These are phyloP conservation scores for Fusarium albosuccineum DNA, from an alignment of 2,329 filamentous ascomycete species.

Conservation along the genomic window DNA sequence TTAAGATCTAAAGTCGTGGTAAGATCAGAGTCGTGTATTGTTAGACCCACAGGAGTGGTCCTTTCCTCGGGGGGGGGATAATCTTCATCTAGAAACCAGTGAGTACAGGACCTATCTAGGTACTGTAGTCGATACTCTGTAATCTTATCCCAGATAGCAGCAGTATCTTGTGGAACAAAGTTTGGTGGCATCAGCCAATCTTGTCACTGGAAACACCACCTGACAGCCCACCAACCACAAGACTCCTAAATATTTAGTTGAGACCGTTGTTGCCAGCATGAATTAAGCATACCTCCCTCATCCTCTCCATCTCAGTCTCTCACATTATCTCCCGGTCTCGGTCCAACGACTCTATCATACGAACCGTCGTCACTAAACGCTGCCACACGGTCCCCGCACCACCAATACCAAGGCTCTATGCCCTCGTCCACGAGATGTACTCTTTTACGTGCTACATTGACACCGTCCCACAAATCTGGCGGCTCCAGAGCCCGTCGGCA, in stretches of 20 bases:
- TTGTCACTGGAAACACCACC: neutral
- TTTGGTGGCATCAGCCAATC: too few relatives aligned
- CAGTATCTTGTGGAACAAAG: too few relatives aligned
- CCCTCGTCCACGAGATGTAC: slow-evolving; percentile 5
- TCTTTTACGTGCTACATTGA: neutral
- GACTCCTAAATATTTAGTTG: neutral
- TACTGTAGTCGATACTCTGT: too few relatives aligned
- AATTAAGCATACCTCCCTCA: neutral
- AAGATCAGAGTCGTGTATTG: too few relatives aligned
- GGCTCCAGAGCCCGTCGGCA: neutral
- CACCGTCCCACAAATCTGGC: slow-evolving; percentile 12
- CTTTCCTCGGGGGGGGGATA: too few relatives aligned
- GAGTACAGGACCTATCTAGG: too few relatives aligned
- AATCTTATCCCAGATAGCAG: too few relatives aligned
- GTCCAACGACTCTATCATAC: neutral
- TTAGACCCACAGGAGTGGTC: too few relatives aligned
- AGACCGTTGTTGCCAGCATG: neutral
- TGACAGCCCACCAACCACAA: slow-evolving; percentile 6
- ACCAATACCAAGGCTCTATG: slow-evolving; percentile 3
- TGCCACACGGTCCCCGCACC: neutral
- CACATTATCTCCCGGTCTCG: neutral
- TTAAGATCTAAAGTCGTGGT: too few relatives aligned
- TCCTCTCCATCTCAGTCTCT: neutral
- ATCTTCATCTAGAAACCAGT: too few relatives aligned
- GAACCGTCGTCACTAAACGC: slow-evolving; percentile 28